Evolutionary conservation across 2,329 filamentous ascomycete genomes (phyloP).

Genomic region (Sarocladiaceae sp.): DNA sequence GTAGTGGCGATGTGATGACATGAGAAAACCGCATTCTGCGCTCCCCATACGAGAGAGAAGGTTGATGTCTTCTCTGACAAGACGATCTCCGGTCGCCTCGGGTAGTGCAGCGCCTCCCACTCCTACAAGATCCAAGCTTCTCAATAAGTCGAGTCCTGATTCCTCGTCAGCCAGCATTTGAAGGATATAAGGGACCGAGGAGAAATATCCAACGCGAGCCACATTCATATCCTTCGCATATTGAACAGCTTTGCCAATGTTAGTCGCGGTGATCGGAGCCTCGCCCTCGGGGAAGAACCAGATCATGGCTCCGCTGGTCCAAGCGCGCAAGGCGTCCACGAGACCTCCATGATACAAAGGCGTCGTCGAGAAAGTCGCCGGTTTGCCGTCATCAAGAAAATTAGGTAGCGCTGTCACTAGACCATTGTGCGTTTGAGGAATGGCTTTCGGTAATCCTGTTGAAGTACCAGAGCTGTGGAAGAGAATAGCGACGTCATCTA

Average conservation of each 20-base stretch:
- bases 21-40: constrained; percentile 61
- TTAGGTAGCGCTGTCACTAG: constrained; percentile 51
- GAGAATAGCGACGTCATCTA: constrained; percentile 47
- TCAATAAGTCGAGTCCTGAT: constrained; percentile 36
- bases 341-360: constrained; percentile 63
- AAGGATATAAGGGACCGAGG: constrained; percentile 56
- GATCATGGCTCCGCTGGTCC: constrained; percentile 55
- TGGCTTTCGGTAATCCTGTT: constrained; percentile 58
- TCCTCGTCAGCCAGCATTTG: constrained; percentile 45
- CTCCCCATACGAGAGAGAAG: constrained; percentile 61
- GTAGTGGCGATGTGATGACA: constrained; percentile 58
- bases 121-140: constrained; percentile 55
- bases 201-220: constrained; percentile 49
- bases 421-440: constrained; percentile 47
- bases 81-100: constrained; percentile 43
- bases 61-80: constrained; percentile 47
- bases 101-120: constrained; percentile 60
- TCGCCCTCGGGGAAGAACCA: constrained; percentile 58
- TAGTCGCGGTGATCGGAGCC: constrained; percentile 51
- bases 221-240: constrained; percentile 23
- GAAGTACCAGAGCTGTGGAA: constrained; percentile 64
- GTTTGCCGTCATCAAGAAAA: constrained; percentile 28
- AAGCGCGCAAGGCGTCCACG: constrained; percentile 57
- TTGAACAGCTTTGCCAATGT: constrained; percentile 44
- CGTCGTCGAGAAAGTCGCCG: constrained; percentile 59